These are phyloP conservation scores for Zygosaccharomyces rouxii DNA, from an alignment of 805 yeast genomes.

Conservation along the genomic window DNA sequence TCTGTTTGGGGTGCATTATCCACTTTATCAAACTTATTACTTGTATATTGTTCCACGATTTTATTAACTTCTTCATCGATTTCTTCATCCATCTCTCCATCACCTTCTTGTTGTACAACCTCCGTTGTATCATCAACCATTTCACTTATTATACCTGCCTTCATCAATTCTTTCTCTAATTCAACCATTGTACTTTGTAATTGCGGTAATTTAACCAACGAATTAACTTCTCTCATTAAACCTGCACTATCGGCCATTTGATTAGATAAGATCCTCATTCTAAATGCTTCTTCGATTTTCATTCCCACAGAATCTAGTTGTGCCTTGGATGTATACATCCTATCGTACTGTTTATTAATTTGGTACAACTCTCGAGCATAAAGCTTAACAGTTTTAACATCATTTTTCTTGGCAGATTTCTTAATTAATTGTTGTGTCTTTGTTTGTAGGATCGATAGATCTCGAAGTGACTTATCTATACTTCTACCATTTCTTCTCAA, in stretches of 20 bases:
- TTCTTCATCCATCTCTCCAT: constrained; percentile 61
- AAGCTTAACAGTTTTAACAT: constrained; percentile 64
- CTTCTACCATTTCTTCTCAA: constrained; percentile 82
- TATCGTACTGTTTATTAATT: constrained; percentile 65
- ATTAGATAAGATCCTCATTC: constrained; percentile 74
- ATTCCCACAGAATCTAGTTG: constrained; percentile 79
- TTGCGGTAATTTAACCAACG: constrained; percentile 72
- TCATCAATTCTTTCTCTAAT: constrained; percentile 79
- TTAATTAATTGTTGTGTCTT: constrained; percentile 77
- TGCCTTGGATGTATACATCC: constrained; percentile 76
- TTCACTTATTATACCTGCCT: constrained; percentile 82
- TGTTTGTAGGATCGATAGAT: constrained; percentile 61
- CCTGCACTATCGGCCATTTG: constrained; percentile 73
- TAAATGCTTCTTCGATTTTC: constrained; percentile 90
- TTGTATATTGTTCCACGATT: constrained; percentile 46
- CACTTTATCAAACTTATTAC: constrained; percentile 40
- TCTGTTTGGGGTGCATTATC: constrained; percentile 36
- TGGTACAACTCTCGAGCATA: constrained; percentile 80
- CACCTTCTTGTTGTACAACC: constrained; percentile 55
- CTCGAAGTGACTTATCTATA: constrained; percentile 58
- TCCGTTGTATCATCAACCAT: constrained; percentile 93
- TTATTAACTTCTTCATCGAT: constrained; percentile 60
- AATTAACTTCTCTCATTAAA: constrained; percentile 85
- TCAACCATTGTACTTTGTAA: constrained; percentile 79
- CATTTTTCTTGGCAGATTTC: constrained; percentile 70